Evolutionary conservation across 305 asterid species (phyloP), one percentile per base, ranked within the genome.

Genomic region (Rubia occidens): DNA sequence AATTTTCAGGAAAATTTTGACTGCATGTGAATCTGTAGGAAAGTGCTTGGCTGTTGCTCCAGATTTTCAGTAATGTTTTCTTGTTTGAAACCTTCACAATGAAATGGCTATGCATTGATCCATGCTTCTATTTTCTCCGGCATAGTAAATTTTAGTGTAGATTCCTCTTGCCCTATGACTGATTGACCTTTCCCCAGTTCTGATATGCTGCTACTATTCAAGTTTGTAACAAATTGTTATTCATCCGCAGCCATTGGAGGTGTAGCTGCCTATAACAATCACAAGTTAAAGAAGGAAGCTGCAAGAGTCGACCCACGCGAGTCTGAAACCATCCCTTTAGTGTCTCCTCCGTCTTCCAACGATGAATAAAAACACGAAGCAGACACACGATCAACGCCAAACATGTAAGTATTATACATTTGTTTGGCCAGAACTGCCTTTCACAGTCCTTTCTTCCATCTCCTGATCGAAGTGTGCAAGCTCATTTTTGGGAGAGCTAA

Each of bases 221-320:
- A 29, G 37, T 18, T 0, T 45, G 40, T 61, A 43, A 45, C 18
- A 11, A 1, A 15, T 6, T 69, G 40, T 9, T 17, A 18, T 32
- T 32, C 10, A 58, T 69, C 44, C 83, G 90, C 95, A 93, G 98
- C 98, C 40, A 90, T 93, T 72, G 85, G 83, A 43, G 97, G 98
- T 72, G 97, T 93, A 60, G 98, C 89, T 72, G 97, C 96, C 21
- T 93, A 93, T 83, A 93, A 90, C 70, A 90, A 90, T 78, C 86
- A 79, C 85, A 90, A 93, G 89, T 78, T 89, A 83, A 87, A 86
- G 66, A 93, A 84, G 84, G 95, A 82, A 79, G 90, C 95, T 72
- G 69, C 89, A 71, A 78, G 53, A 65, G 64, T 59, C 69, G 64
- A 71, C 65, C 54, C 81, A 32, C 74, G 70, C 3, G 76, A 78